Evolutionary conservation across 805 yeast species (phyloP).

Genomic region (Cephaloascus albidus): DNA sequence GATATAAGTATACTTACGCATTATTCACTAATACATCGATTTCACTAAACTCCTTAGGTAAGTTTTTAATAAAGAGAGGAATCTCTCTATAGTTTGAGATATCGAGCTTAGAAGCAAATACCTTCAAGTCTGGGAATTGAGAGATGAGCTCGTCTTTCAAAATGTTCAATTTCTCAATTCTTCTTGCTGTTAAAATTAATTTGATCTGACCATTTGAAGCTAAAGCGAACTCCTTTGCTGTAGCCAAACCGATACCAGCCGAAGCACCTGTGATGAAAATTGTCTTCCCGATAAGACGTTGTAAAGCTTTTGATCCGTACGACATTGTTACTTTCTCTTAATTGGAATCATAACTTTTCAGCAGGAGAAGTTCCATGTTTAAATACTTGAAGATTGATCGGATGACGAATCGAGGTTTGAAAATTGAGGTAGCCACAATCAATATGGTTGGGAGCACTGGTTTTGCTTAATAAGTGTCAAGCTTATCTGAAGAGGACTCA

Average conservation of each 20-base stretch:
- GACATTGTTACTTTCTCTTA: too few species aligned
- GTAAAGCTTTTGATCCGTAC: conserved; percentile 65
- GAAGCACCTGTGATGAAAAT: conserved; percentile 94
- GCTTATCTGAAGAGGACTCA: too few species aligned
- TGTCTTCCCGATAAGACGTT: conserved; percentile 70
- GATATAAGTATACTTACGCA: conserved; percentile 24
- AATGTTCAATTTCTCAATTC: conserved; percentile 49
- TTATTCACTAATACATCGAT: conserved; percentile 64
- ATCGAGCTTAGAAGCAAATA: conserved; percentile 51
- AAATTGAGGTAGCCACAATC: too few species aligned
- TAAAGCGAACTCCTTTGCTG: conserved; percentile 78
- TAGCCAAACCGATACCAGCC: conserved; percentile 90
- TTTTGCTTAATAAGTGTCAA: too few species aligned
- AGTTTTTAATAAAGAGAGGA: conserved; percentile 36
- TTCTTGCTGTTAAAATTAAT: conserved; percentile 71
- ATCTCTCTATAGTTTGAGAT: conserved; percentile 30
- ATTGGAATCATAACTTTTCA: too few species aligned
- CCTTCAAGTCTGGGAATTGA: conserved; percentile 37
- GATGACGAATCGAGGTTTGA: too few species aligned
- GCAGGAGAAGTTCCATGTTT: too few species aligned
- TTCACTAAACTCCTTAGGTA: conserved; percentile 54
- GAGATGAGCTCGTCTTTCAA: conserved; percentile 35
- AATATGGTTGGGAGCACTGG: too few species aligned
- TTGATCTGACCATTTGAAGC: conserved; percentile 66
- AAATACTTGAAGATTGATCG: too few species aligned